Percentiles rank a stretch among this genome's conserved stretches.
phyloP scores from a whole-genome alignment of 2,329 filamentous ascomycete genomes.

The Metarhizium brunneum region DNA sequence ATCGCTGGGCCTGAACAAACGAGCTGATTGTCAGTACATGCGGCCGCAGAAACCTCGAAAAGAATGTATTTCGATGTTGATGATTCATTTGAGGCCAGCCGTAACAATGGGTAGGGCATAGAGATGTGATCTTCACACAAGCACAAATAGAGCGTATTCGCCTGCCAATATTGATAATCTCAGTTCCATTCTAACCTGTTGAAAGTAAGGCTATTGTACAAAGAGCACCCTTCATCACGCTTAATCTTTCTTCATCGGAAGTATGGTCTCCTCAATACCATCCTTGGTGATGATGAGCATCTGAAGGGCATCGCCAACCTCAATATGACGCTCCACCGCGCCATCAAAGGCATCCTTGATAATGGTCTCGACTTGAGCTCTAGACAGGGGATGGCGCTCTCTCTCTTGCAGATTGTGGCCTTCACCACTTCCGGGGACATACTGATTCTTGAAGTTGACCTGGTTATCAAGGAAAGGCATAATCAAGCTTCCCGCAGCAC shows the following conservation, averaged over 20 bases:
- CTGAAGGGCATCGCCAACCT: constrained; percentile 93
- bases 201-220: constrained; percentile 5
- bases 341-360: constrained; percentile 98
- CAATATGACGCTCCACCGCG: constrained; percentile 96
- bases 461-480: constrained; percentile 99
- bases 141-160: not conserved
- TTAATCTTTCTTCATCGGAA: constrained; percentile 85
- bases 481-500: constrained; percentile 86
- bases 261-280: constrained; percentile 78
- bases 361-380: constrained; percentile 68
- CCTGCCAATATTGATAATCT: not conserved
- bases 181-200: constrained; percentile 1
- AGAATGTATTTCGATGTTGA: too few relatives aligned
- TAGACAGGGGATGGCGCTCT: constrained; percentile 59
- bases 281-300: constrained; percentile 86
- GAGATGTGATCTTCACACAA: not conserved
- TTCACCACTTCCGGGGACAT: constrained; percentile 74
- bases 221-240: constrained; percentile 1
- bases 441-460: constrained; percentile 99
- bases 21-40: too few relatives aligned
- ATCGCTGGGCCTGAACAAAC: too few relatives aligned
- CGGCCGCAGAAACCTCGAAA: too few relatives aligned
- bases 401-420: constrained; percentile 73
- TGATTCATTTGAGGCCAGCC: too few relatives aligned
- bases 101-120: too few relatives aligned